A percentile compares a stretch with the other conserved stretches of the same genome.
Conservation (phyloP, 2,329 filamentous ascomycete genomes). For the Fusarium scirpi region DNA sequence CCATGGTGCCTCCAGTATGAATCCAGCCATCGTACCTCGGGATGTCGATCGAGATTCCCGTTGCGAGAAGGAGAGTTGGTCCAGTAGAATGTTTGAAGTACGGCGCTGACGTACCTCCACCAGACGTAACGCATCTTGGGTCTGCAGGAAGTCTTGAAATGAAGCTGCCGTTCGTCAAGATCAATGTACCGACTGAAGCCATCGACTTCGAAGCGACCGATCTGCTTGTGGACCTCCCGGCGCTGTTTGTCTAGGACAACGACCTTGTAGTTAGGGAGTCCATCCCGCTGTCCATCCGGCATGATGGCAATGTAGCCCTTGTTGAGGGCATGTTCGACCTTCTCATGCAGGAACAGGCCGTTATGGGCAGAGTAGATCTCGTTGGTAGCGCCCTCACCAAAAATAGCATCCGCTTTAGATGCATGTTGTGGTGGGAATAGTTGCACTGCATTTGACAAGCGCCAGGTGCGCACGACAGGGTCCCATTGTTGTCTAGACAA, state of each 20-base stretch:
- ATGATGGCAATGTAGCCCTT: background rate
- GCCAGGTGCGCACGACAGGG: background rate
- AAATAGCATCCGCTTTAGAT: background rate
- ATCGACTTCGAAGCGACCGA: background rate
- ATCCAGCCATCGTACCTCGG: background rate
- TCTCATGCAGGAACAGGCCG: background rate
- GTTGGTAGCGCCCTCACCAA: background rate
- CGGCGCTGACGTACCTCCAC: background rate
- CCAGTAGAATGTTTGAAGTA: background rate
- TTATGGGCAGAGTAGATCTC: background rate
- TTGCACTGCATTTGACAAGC: background rate
- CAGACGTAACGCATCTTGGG: background rate
- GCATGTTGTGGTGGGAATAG: background rate
- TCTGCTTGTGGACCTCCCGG: background rate
- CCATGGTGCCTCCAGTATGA: too few relatives aligned
- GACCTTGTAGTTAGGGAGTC: background rate
- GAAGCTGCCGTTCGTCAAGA: background rate
- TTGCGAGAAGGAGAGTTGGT: too few relatives aligned
- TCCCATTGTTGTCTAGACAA: fast-evolving
- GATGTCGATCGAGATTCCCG: too few relatives aligned
- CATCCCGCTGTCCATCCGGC: background rate
- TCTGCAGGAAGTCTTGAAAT: background rate
- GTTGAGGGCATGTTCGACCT: background rate
- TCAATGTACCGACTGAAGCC: background rate
- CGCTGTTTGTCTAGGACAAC: background rate